Evolutionary conservation across 2,329 filamentous ascomycete genomes (phyloP), one percentile per base, ranked within the genome.

Genomic region (Aspergillus chevalieri): DNA sequence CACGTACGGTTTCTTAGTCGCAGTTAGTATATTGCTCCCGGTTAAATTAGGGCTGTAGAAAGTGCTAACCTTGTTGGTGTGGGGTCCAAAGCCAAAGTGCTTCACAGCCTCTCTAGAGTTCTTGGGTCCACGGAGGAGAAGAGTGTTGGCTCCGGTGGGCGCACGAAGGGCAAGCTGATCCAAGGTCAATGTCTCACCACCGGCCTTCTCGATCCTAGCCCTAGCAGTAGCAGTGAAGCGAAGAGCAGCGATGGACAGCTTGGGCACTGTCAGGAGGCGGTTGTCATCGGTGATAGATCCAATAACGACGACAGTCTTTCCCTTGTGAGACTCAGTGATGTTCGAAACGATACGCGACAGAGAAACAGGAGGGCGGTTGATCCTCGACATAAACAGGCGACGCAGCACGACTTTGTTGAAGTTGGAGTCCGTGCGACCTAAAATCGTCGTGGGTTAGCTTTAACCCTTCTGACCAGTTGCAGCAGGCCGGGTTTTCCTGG

Each of bases 321-420:
- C 73, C 58, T 73, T 70, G 59, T 75, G 71, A 7, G 70, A 78
- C 67, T 85, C 82, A 70, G 75, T 77, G 67, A 82, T 75, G 51
- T 74, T 87, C 71, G 78, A 75, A 59, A 80, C 85, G 70, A 97
- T 89, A 75, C 92, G 88, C 63, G 91, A 96, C 69, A 98, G 82
- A 55, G 91, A 96, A 69, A 98, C 85, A 59, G 93, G 90, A 56
- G 89, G 89, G 66, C 91, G 87, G 87, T 97, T 97, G 79, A 94
- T 95, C 78, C 91, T 89, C 75, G 90, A 95, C 89, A 93, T 95
- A 74, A 95, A 95, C 56, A 98, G 87, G 70, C 93, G 89, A 75
- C 92, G 90, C 69, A 98, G 88, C 72, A 98, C 84, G 69, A 93
- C 88, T 83, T 95, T 94, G 87, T 98, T 98, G 88, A 98, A 98